Conservation (phyloP, 2,329 filamentous ascomycete species). For the Diplocarpon rosae region DNA sequence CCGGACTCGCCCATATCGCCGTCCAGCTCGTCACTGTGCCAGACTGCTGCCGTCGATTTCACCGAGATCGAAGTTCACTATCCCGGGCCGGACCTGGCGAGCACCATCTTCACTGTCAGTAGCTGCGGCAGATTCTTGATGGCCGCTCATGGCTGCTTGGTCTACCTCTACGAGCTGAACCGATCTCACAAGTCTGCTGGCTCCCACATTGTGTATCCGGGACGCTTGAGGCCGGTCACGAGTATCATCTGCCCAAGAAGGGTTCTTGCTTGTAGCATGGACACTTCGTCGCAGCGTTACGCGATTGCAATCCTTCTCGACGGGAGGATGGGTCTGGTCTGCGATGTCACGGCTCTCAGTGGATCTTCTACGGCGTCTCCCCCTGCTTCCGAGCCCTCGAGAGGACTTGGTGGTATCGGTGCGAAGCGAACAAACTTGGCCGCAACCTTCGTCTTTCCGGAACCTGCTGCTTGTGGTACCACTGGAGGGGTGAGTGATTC, state of each 20-base stretch:
- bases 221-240: constrained; percentile 35
- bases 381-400: no score
- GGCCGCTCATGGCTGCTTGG: constrained; percentile 39
- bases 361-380: neutral
- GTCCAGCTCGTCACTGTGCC: constrained; percentile 24
- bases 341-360: constrained; percentile 34
- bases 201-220: constrained; percentile 7
- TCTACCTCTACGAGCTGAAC: constrained; percentile 42
- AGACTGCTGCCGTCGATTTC: constrained; percentile 30
- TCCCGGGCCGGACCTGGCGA: constrained; percentile 14
- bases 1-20: constrained; percentile 10
- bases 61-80: constrained; percentile 26
- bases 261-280: constrained; percentile 51
- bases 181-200: constrained; percentile 9
- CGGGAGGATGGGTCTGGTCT: constrained; percentile 49
- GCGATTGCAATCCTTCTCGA: constrained; percentile 48
- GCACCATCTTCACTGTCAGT: constrained; percentile 34
- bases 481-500: neutral
- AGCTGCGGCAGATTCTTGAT: constrained; percentile 47
- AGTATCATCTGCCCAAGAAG: constrained; percentile 44
- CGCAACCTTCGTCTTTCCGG: constrained; percentile 18
- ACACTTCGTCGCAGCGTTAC: constrained; percentile 43
- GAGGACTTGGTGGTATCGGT: neutral
- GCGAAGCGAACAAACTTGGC: constrained; percentile 6
- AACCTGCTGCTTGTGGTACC: constrained; percentile 12